A percentile compares a stretch with the other conserved stretches of the same genome.
Conservation (phyloP, 148 eudicot genomes). For the Silene latifolia region DNA sequence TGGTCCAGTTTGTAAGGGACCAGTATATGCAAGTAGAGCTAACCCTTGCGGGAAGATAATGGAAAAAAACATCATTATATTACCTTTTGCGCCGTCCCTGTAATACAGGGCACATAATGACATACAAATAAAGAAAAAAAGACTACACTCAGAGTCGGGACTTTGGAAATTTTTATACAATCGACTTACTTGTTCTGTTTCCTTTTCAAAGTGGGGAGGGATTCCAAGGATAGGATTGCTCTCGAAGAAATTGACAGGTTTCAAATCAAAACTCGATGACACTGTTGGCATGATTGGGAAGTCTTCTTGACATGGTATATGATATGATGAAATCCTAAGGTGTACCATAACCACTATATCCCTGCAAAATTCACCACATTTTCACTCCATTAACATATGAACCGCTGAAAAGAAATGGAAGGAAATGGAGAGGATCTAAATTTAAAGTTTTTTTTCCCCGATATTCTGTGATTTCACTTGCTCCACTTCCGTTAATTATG, state of each 20-base stretch:
- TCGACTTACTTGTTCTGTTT: conserved; percentile 10
- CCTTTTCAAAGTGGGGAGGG: conserved; percentile 58
- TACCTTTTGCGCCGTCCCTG: too few species aligned
- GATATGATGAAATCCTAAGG: conserved; percentile 87
- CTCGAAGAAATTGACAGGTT: conserved; percentile 91
- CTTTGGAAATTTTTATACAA: background rate
- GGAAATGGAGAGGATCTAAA: too few species aligned
- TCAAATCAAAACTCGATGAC: conserved; percentile 78
- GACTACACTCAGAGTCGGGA: too few species aligned
- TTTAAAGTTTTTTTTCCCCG: too few species aligned
- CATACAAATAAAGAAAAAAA: too few species aligned
- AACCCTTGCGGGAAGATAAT: too few species aligned
- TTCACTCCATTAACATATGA: background rate
- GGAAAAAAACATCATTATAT: too few species aligned
- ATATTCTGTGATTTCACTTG: too few species aligned
- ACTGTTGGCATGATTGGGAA: conserved; percentile 95
- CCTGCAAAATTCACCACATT: conserved; percentile 40
- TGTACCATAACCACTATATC: conserved; percentile 86
- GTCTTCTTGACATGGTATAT: conserved; percentile 92
- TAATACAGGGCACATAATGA: too few species aligned
- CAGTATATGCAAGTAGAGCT: background rate
- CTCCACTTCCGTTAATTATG: too few species aligned
- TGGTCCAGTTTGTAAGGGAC: background rate
- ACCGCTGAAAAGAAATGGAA: too few species aligned
- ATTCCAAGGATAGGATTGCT: conserved; percentile 68